Evolutionary conservation across 1,284 basidiomycete species (phyloP).

Genomic region (Pseudozyma hubeiensis): DNA sequence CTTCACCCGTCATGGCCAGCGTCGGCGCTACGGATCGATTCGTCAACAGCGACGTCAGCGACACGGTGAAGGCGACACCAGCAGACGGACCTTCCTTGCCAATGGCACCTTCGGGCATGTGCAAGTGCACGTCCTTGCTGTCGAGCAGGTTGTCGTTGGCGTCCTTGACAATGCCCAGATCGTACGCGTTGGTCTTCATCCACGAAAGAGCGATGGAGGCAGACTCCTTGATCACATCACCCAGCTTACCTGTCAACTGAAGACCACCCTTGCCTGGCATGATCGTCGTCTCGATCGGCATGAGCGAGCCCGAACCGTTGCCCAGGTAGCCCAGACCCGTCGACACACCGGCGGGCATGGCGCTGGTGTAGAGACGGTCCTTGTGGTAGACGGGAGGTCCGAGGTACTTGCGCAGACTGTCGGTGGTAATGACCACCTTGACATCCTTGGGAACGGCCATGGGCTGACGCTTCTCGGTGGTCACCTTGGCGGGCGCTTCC

Average conservation of each 20-base stretch:
- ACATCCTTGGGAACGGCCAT: constrained; percentile 84
- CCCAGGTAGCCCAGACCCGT: constrained; percentile 95
- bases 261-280: constrained; percentile 71
- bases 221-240: constrained; percentile 95
- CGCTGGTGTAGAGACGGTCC: constrained; percentile 87
- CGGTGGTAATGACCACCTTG: constrained; percentile 82
- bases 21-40: constrained; percentile 57
- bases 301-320: constrained; percentile 93
- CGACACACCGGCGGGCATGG: constrained; percentile 87
- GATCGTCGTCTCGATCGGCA: constrained; percentile 83
- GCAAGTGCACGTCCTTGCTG: constrained; percentile 73
- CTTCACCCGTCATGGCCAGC: constrained; percentile 68
- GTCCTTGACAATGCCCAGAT: constrained; percentile 80
- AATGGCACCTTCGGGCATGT: constrained; percentile 78
- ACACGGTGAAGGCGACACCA: constrained; percentile 90
- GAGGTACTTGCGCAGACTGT: constrained; percentile 94
- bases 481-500: constrained; percentile 71
- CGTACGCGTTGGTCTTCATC: constrained; percentile 89
- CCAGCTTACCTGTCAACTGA: constrained; percentile 94
- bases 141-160: constrained; percentile 79
- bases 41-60: constrained; percentile 86
- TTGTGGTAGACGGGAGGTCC: constrained; percentile 95
- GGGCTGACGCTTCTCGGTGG: constrained; percentile 83
- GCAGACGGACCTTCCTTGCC: constrained; percentile 98
- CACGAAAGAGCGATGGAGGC: constrained; percentile 93